Evolutionary conservation across 352 stramenopile species (phyloP).

Genomic region (Aphanomyces astaci): DNA sequence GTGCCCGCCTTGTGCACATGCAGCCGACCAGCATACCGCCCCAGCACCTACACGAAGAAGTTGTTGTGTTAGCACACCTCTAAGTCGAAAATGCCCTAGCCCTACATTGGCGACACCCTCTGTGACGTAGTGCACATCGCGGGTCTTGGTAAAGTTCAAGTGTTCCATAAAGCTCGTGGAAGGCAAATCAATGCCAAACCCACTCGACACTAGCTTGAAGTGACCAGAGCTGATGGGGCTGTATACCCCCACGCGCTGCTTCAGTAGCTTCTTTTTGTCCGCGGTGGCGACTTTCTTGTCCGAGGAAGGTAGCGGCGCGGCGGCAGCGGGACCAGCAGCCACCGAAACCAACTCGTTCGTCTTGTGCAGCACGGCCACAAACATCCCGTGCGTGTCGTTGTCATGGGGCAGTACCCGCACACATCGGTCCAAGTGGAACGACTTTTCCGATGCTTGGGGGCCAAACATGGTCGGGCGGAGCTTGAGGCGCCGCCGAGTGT

Average conservation of each 20-base stretch:
- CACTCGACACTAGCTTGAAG: slow-evolving; percentile 31
- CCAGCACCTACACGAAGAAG: slow-evolving; percentile 29
- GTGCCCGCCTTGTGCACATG: slow-evolving; percentile 61
- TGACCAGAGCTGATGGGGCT: slow-evolving; percentile 37
- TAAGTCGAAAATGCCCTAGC: no score
- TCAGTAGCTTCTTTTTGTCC: slow-evolving; percentile 34
- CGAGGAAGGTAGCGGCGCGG: slow-evolving; percentile 11
- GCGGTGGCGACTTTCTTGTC: slow-evolving; percentile 39
- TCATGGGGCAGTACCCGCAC: slow-evolving; percentile 94
- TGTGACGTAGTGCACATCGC: slow-evolving; percentile 59
- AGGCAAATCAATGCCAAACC: slow-evolving; percentile 39
- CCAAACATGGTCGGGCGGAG: slow-evolving; percentile 81
- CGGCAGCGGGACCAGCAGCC: slow-evolving; percentile 36
- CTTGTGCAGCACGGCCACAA: slow-evolving; percentile 91
- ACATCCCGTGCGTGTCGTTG: slow-evolving; percentile 97
- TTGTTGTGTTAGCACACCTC: no score
- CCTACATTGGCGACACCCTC: slow-evolving; percentile 37
- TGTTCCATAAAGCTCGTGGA: slow-evolving; percentile 44
- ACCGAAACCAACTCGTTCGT: slow-evolving; percentile 31
- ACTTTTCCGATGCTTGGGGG: slow-evolving; percentile 43
- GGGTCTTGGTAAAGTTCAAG: slow-evolving; percentile 56
- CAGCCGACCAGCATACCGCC: slow-evolving; percentile 37
- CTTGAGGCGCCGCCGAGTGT: slow-evolving; percentile 36
- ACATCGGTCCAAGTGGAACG: slow-evolving; percentile 85
- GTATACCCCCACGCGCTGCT: slow-evolving; percentile 57